Conservation (phyloP, 306 rosid species). For the Nissolia schottii region DNA sequence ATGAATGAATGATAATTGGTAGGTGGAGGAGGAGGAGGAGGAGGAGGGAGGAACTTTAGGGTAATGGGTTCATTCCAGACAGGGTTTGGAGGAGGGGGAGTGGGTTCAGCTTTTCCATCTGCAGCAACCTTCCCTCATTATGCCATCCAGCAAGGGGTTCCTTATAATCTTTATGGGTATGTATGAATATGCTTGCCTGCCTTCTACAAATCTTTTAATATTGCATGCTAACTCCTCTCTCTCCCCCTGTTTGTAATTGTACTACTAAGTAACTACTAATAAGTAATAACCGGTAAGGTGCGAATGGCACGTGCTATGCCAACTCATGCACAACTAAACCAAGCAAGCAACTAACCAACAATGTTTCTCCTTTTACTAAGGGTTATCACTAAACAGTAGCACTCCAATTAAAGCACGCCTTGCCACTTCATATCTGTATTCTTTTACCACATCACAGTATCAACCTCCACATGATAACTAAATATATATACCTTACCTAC, state of each 20-base stretch:
- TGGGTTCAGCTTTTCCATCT: conserved; percentile 73
- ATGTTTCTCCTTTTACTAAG: conserved; percentile 4
- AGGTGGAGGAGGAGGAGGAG: conserved; percentile 55
- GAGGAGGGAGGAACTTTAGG: conserved; percentile 70
- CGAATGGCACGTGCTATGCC: conserved; percentile 62
- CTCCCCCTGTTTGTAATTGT: not conserved
- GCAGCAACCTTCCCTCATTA: conserved; percentile 93
- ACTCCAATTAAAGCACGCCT: conserved; percentile 33
- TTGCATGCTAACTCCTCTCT: not conserved
- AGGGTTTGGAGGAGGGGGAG: conserved; percentile 85
- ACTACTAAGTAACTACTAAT: too few species aligned
- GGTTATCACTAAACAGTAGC: not conserved
- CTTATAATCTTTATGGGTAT: conserved; percentile 87
- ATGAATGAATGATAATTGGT: not conserved
- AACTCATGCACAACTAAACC: conserved; percentile 47
- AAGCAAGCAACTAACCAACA: too few species aligned
- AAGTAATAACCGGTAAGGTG: too few species aligned
- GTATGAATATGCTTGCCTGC: not conserved
- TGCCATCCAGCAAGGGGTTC: conserved; percentile 92
- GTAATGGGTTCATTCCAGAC: conserved; percentile 83
- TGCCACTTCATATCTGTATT: conserved; percentile 30
- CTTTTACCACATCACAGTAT: conserved; percentile 17
- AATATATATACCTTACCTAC: not conserved
- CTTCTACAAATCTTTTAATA: not conserved
- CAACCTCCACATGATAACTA: conserved; percentile 32